These are phyloP conservation scores for Suillus bovinus DNA, from an alignment of 768 basidiomycete species.

Conservation along the genomic window DNA sequence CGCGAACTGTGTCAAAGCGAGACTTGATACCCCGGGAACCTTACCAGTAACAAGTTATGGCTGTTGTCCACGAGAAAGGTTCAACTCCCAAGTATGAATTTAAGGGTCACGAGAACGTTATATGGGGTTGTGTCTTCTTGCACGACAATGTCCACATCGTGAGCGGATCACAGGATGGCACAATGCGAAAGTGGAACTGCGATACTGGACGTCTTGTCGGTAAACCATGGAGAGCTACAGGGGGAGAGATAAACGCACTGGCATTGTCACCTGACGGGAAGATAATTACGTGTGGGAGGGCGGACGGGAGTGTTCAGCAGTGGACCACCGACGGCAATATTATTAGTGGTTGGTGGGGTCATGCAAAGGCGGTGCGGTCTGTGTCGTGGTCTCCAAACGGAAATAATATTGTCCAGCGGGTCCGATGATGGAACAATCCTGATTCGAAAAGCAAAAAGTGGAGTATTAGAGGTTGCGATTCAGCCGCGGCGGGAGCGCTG, in stretches of 20 bases:
- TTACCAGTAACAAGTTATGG: neutral
- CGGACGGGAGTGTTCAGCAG: neutral
- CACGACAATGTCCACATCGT: neutral
- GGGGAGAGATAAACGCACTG: neutral
- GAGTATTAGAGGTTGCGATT: no score
- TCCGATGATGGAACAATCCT: neutral
- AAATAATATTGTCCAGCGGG: neutral
- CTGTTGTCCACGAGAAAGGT: neutral
- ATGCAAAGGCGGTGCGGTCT: neutral
- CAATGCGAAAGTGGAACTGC: neutral
- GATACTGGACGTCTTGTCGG: neutral
- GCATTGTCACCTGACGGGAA: neutral
- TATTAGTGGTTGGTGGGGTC: neutral
- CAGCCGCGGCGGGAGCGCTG: no score
- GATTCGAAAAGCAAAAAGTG: neutral
- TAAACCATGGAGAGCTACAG: neutral
- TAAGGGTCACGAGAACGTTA: neutral
- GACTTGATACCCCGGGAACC: neutral
- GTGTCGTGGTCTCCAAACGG: neutral
- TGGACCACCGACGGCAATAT: neutral
- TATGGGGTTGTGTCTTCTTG: neutral
- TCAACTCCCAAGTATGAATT: neutral
- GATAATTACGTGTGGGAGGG: neutral
- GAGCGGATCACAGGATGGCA: neutral
- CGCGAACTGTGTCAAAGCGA: neutral